phyloP scores from a whole-genome alignment of 352 stramenopile species.

The Globisporangium radiosum region DNA sequence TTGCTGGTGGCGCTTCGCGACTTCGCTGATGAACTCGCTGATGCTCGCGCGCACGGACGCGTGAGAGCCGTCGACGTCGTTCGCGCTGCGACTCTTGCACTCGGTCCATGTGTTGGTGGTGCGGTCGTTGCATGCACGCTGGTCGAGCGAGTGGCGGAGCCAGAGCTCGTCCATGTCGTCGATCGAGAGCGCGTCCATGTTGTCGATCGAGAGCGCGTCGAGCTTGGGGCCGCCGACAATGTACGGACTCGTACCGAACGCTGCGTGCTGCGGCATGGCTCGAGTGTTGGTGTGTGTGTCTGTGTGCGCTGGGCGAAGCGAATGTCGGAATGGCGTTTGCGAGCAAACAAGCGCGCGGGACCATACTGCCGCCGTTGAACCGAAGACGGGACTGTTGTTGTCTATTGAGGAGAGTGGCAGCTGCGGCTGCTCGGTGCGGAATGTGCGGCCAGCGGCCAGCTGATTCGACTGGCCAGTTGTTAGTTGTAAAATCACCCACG shows the following conservation, averaged over 20 bases:
- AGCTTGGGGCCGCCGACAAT: not conserved
- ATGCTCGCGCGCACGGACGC: too few species aligned
- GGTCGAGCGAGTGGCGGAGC: conserved; percentile 6
- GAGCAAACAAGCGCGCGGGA: not conserved
- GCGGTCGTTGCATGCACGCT: not conserved
- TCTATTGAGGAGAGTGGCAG: too few species aligned
- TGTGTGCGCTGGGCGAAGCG: not conserved
- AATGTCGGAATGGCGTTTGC: not conserved
- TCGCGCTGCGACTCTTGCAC: conserved; percentile 1
- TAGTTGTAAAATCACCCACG: too few species aligned
- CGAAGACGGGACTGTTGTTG: too few species aligned
- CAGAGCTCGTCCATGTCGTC: not conserved
- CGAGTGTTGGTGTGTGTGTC: too few species aligned
- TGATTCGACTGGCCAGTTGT: not conserved
- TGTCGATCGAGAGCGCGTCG: not conserved
- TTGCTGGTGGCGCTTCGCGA: not conserved
- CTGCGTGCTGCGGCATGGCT: too few species aligned
- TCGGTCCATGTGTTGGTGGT: conserved; percentile 1
- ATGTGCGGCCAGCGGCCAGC: not conserved
- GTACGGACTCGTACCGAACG: conserved; percentile 1
- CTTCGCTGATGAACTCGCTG: not conserved
- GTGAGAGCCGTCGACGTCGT: not conserved
- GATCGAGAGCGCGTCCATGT: not conserved
- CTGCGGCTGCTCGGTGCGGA: not conserved
- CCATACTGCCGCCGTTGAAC: too few species aligned